Base-by-base conservation (phyloP, 176 grass and related monocot genomes). In the Juncus effusus region DNA sequence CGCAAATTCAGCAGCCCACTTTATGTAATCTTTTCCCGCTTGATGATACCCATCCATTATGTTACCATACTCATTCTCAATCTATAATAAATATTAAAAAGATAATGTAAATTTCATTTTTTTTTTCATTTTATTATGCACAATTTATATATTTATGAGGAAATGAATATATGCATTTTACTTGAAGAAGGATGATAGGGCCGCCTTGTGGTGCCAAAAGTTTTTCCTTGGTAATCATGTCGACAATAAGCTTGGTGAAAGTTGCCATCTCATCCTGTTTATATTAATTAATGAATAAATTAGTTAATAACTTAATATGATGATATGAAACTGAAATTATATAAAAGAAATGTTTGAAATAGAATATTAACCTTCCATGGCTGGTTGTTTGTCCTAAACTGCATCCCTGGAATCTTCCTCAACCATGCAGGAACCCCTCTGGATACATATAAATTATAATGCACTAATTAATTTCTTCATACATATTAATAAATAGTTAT, bases 1-100 rank as follows among this genome's bases (percentile, higher is more conserved):
- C 0, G 79, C 79, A 63, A 85, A 76, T 2, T 79, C 54, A 0
- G 82, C 76, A 3, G 79, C 77, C 79, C 87, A 90, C 4, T 79
- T 75, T 16, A 85, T 63, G 64, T 90, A 82, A 13, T 78, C 40
- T 16, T 62, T 61, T 14, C 76, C 79, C 3, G 47, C 51, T 28
- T 76, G 70, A 7, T 51, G 57, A 10, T 81, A 64, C 0, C 6
- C 1, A 0, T 38, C 12, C 71, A 77, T 69, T 8, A 84, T 39
- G 13, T 85, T 82, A 3, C 82, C 87, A 36, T 82, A 85, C 70
- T 90, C 87, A n/a, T 90, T 90, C 58, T 90, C 82, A n/a, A 85
- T 85, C 82, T 90, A 54, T 36, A 37, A 9, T 42, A 16, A 28
- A 69, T 6, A 49, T 38, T 10, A 52, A 5, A 62, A 51, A 28